Percentiles rank a stretch among this genome's conserved stretches.
Conservation (phyloP, 495 filamentous ascomycete genomes). For the Platismatia glauca region DNA sequence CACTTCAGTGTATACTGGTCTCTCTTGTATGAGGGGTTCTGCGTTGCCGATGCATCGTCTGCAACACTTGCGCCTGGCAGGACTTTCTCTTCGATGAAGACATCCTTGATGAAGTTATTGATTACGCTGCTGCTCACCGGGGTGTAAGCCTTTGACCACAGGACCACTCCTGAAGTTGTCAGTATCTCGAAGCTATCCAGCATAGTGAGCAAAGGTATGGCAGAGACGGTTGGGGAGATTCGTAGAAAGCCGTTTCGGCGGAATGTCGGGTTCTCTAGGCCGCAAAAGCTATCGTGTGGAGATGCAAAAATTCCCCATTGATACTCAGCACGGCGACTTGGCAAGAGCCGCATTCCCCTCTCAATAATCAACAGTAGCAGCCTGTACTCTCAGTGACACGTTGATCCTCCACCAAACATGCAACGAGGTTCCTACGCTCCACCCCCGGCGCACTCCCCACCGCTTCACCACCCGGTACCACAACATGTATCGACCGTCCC, state of each 20-base stretch:
- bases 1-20: conserved; percentile 95
- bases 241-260: background rate
- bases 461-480: conserved; percentile 94
- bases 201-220: conserved; percentile 41
- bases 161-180: conserved; percentile 88
- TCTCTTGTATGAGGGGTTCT: conserved; percentile 69
- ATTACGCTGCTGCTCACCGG: conserved; percentile 71
- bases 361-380: no score
- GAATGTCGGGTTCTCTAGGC: conserved; percentile 9
- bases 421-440: conserved; percentile 72
- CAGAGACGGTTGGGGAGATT: background rate
- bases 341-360: background rate
- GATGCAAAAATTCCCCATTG: background rate
- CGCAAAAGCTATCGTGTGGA: conserved; percentile 9
- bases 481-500: conserved; percentile 98
- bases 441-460: conserved; percentile 76
- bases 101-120: conserved; percentile 89
- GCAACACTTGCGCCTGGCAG: conserved; percentile 50
- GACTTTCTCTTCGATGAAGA: conserved; percentile 91
- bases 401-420: conserved; percentile 40
- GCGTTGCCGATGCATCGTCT: conserved; percentile 46
- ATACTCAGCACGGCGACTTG: background rate
- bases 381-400: no score
- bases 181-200: conserved; percentile 93
- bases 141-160: conserved; percentile 87